These are phyloP conservation scores for Saccharomycopsis fibuligera DNA, from an alignment of 805 yeast genomes.

Conservation along the genomic window DNA sequence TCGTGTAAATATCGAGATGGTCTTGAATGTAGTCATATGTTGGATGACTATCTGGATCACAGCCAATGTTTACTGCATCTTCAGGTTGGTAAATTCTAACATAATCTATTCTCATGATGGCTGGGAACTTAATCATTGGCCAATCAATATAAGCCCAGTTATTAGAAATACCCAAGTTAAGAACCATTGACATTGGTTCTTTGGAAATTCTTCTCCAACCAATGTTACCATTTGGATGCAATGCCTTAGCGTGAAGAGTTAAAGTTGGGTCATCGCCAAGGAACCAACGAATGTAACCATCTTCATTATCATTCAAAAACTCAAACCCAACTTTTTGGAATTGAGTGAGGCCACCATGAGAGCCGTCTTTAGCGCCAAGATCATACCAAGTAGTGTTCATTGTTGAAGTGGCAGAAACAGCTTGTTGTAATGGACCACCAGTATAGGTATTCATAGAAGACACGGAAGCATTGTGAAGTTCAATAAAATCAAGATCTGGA, in stretches of 20 bases:
- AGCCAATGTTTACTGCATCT: slow-evolving; percentile 53
- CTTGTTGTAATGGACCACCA: slow-evolving; percentile 94
- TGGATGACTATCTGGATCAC: slow-evolving; percentile 85
- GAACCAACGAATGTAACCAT: slow-evolving; percentile 80
- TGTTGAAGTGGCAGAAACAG: slow-evolving; percentile 76
- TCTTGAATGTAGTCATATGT: slow-evolving; percentile 73
- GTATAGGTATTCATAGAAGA: slow-evolving; percentile 82
- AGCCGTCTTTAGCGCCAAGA: slow-evolving; percentile 44
- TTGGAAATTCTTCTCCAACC: slow-evolving; percentile 75
- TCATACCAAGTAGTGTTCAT: slow-evolving; percentile 82
- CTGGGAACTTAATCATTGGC: slow-evolving; percentile 75
- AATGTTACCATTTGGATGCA: slow-evolving; percentile 87
- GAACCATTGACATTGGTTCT: slow-evolving; percentile 87
- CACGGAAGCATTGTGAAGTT: slow-evolving; percentile 58
- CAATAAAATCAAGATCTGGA: slow-evolving; percentile 80
- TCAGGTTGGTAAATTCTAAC: slow-evolving; percentile 89
- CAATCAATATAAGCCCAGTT: slow-evolving; percentile 94
- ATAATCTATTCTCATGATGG: slow-evolving; percentile 68
- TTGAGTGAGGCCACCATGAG: slow-evolving; percentile 30
- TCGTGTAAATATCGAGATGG: slow-evolving; percentile 64
- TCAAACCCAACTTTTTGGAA: slow-evolving; percentile 78
- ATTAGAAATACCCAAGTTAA: slow-evolving; percentile 86
- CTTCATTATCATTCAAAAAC: slow-evolving; percentile 59
- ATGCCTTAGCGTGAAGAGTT: slow-evolving; percentile 64
- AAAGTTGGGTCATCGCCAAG: slow-evolving; percentile 77